phyloP scores from a whole-genome alignment of 192 early-diverging fungal genomes.

The Chytriomyces sp. region DNA sequence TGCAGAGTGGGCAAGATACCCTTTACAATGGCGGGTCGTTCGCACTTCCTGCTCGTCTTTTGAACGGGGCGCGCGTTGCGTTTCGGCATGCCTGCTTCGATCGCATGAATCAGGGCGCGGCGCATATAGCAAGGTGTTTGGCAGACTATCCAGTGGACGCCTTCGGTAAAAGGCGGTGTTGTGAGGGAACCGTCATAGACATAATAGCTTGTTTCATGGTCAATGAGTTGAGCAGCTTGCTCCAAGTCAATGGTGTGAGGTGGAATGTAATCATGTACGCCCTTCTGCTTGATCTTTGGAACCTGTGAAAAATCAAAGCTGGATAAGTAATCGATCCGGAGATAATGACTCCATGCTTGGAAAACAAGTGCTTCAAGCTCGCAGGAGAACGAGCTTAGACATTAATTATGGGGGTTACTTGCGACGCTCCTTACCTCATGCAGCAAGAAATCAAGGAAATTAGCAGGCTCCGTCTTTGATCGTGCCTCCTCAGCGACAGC shows the following conservation, averaged over 20 bases:
- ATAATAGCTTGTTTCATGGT: neutral
- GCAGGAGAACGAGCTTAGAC: no score
- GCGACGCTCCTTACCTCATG: conserved; percentile 3
- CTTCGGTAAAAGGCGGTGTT: conserved; percentile 25
- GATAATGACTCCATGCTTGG: neutral
- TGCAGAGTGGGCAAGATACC: no score
- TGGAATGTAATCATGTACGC: no score
- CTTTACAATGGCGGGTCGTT: no score
- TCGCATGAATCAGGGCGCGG: conserved; percentile 3
- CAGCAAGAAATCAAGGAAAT: conserved; percentile 13
- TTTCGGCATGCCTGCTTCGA: conserved; percentile 19
- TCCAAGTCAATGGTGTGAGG: no score
- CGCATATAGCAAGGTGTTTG: neutral
- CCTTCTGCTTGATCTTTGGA: no score
- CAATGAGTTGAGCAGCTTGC: conserved; percentile 2
- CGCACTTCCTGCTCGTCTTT: no score
- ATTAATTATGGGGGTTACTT: no score
- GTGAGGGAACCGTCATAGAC: conserved; percentile 22
- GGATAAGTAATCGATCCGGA: no score
- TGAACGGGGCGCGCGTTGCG: conserved; percentile 16
- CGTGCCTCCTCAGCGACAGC: neutral
- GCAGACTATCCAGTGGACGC: conserved; percentile 27
- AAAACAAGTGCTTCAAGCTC: no score
- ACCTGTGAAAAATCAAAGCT: no score
- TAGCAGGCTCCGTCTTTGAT: no score